Evolutionary conservation across 495 filamentous ascomycete genomes (phyloP), one percentile per base, ranked within the genome.

Genomic region (Daldinia loculata): DNA sequence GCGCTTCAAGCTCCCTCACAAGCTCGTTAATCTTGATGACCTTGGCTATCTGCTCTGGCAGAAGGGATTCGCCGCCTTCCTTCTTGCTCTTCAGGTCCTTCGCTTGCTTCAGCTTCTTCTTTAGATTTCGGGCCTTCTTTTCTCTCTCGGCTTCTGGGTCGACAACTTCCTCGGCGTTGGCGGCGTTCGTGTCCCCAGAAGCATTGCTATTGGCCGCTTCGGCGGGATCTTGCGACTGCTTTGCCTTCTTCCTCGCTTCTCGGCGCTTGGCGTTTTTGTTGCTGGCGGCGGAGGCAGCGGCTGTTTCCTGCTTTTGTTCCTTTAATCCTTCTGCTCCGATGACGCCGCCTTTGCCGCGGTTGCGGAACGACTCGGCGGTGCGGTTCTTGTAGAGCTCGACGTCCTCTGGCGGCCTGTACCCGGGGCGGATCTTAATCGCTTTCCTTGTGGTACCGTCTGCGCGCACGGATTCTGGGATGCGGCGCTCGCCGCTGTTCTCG

Each of bases 31-130:
- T 96, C 80, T 94, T 97, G 75, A 97, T 95, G 51, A 99, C 91
- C 82, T 99, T 99, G 66, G 93, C 94, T 59, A 98, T 90, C 82
- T 99, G 96, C 80, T 99, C 96, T 0, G 96, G 96, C 14, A 97
- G 82, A 67, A 99, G 79, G 0, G 84, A 82, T 68, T 91, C 90
- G 26, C 95, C 96, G 39, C 89, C 87, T 24, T 97, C 92, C 80
- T 97, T 97, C 84, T 97, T 97, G 73, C 89, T 90, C 74, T 91
- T 90, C 45, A 99, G 82, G 1, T 98, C 95, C 69, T 90, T 90
- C 2, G 95, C 95, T 77, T 98, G 96, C 64, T 92, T 88, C 39
- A 99, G 85, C 77, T 98, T 99, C 83, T 99, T 99, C 81, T 91
- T 92, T n/a, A 99, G 81, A 61, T 92, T 95, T 63, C 93, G 90